A percentile compares a stretch with the other conserved stretches of the same genome.
Conservation (phyloP, 75 land plant species). For the Cryptomeria japonica region DNA sequence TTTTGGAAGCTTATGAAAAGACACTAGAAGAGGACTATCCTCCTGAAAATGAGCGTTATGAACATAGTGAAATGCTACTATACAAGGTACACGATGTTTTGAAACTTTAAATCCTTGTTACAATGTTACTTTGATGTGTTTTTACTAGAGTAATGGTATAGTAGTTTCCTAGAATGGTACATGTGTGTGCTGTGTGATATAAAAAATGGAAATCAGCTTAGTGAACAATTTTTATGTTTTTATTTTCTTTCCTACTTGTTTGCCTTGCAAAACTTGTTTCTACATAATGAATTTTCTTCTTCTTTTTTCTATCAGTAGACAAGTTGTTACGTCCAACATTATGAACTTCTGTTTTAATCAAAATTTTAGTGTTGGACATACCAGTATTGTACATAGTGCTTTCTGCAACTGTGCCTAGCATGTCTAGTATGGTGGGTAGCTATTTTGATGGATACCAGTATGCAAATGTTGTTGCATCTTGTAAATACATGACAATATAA, state of each 20-base stretch:
- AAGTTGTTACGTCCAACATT: background rate
- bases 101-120: background rate
- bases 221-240: background rate
- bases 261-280: background rate
- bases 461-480: background rate
- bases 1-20: conserved; percentile 94
- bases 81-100: conserved; percentile 66
- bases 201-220: background rate
- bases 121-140: background rate
- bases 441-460: background rate
- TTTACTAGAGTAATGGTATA: background rate
- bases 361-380: background rate
- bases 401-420: background rate
- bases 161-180: background rate
- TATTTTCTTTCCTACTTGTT: background rate
- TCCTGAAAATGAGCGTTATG: conserved; percentile 91
- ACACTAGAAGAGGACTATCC: conserved; percentile 97
- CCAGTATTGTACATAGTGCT: background rate
- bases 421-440: background rate
- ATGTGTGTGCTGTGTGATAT: background rate
- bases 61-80: conserved; percentile 96
- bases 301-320: background rate
- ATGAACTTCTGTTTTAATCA: background rate
- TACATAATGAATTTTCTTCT: background rate
- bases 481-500: background rate